Evolutionary conservation across 2,329 filamentous ascomycete genomes (phyloP).

Genomic region (Arthrobotrys conoides): DNA sequence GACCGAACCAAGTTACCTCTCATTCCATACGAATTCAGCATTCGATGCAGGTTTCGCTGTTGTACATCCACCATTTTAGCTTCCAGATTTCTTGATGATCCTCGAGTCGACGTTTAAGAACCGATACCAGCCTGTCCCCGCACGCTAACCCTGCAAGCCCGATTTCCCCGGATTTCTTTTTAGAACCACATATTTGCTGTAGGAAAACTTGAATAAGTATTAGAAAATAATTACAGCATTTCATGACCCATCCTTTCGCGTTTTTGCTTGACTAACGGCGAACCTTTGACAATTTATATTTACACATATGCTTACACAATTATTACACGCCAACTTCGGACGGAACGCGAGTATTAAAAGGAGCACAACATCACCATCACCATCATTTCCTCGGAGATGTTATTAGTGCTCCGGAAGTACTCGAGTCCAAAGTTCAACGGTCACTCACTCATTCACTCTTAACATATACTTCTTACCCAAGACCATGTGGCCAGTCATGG

Average conservation of each 20-base stretch:
- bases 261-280: slow-evolving; percentile 3
- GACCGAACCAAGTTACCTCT: slow-evolving; percentile 16
- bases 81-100: slow-evolving; percentile 13
- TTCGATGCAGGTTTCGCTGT: slow-evolving; percentile 7
- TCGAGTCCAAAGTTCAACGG: neutral
- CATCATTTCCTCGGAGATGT: slow-evolving; percentile 48
- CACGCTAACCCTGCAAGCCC: slow-evolving; percentile 56
- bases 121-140: slow-evolving; percentile 39
- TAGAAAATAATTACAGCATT: slow-evolving; percentile 30
- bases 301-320: slow-evolving; percentile 16
- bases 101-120: slow-evolving; percentile 14
- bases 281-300: slow-evolving; percentile 26
- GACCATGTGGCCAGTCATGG: slow-evolving; percentile 42
- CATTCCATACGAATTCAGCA: slow-evolving; percentile 12
- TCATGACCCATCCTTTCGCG: slow-evolving; percentile 28
- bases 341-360: slow-evolving; percentile 23
- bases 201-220: neutral
- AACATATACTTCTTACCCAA: neutral
- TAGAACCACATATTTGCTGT: neutral
- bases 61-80: slow-evolving; percentile 4
- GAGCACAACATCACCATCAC: slow-evolving; percentile 1
- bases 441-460: neutral
- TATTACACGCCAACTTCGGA: neutral
- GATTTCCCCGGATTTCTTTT: slow-evolving; percentile 56
- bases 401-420: slow-evolving; percentile 16